Evolutionary conservation across 768 basidiomycete genomes (phyloP), one percentile per base, ranked within the genome.

Genomic region (Auricularia sp.): DNA sequence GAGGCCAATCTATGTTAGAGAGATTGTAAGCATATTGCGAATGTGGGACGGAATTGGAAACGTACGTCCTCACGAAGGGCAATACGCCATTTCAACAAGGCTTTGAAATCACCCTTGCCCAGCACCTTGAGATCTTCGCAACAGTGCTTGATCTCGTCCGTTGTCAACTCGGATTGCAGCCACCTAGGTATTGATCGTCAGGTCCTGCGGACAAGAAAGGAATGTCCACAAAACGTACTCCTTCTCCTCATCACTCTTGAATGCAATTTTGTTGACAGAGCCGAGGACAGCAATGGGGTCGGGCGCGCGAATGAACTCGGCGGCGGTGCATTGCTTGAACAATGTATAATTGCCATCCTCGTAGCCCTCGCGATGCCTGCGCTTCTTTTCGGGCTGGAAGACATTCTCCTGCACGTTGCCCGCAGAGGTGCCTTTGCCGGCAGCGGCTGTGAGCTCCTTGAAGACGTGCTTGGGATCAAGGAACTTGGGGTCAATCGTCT

Each of bases 381-480:
- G 83, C 75, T 95, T 97, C 79, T 97, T 98, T 76, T 96, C 94
- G 1, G 97, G 97, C 68, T 95, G 92, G 72, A 99, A 98, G 62
- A 98, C 93, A 71, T 93, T 98, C 2, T 89, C 86, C 72, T 90
- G 85, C 2, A 81, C 84, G 66, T 93, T 89, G 69, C 85, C 84
- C 4, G 82, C 77, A 1, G 84, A 80, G 3, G 81, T 77, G 1
- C 81, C 82, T 65, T 84, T 83, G 3, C 68, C 59, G 6, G 76
- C 78, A 33, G 75, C 72, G 0, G 84, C 77, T 16, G 85, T 78
- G 23, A 91, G 78, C 61, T 98, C 96, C 74, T 97, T 95, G 83
- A 99, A 99, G 67, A 99, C 97, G 72, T 98, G 93, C 72, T 87
- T 92, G 3, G 96, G 92, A 73, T 98, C 95, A 67, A 99, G 86